These are phyloP conservation scores for Penicillium griseofulvum DNA, from an alignment of 2,329 filamentous ascomycete genomes.

Conservation along the genomic window DNA sequence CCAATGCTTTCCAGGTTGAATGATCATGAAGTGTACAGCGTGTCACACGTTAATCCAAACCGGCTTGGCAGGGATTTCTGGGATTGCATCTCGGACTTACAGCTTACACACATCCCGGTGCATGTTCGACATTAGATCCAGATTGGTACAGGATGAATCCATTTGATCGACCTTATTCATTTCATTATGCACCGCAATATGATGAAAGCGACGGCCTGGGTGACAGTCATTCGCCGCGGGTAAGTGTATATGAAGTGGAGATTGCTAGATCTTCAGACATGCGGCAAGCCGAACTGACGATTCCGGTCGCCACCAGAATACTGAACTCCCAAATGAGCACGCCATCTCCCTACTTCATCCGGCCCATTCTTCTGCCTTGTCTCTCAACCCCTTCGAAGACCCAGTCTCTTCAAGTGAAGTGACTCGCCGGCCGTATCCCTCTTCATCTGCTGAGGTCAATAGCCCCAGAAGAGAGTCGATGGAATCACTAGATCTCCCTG, in stretches of 20 bases:
- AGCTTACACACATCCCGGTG: neutral
- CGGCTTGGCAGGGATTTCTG: conserved; percentile 5
- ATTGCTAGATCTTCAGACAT: neutral
- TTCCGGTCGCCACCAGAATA: neutral
- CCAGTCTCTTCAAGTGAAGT: neutral
- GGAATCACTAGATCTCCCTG: neutral
- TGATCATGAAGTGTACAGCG: neutral
- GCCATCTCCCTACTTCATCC: neutral
- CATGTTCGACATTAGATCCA: neutral
- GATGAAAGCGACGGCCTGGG: neutral
- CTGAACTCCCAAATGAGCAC: neutral
- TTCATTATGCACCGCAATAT: neutral
- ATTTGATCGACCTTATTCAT: neutral
- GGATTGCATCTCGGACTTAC: neutral
- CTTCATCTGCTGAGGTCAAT: neutral
- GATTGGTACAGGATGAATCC: neutral
- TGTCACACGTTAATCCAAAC: conserved; percentile 5
- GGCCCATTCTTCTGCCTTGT: neutral
- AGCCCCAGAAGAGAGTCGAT: neutral
- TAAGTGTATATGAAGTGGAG: conserved; percentile 3
- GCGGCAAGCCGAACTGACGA: conserved; percentile 6
- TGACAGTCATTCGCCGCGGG: neutral
- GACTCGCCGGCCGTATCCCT: neutral
- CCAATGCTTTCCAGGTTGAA: too few species aligned
- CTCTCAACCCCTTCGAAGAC: neutral